Evolutionary conservation across 768 basidiomycete species (phyloP).

Genomic region (Lactifluus hygrophoroides): DNA sequence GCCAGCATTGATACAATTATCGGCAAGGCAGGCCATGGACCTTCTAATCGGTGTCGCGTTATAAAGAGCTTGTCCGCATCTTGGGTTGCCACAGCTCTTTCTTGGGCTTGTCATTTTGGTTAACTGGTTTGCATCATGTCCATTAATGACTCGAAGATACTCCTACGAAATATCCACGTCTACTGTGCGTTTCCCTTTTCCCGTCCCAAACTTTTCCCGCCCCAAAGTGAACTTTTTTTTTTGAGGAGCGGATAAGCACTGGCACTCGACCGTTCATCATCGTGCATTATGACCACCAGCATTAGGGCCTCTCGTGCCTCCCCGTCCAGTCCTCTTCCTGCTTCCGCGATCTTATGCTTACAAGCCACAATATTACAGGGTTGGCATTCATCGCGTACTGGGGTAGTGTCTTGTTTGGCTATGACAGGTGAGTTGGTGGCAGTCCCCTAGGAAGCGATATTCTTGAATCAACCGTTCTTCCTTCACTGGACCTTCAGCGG

Average conservation of each 20-base stretch:
- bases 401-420: slow-evolving; percentile 79
- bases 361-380: slow-evolving; percentile 33
- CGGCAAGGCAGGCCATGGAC: too few relatives aligned
- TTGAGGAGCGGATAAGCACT: neutral
- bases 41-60: neutral
- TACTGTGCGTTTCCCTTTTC: slow-evolving; percentile 47
- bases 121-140: neutral
- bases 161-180: slow-evolving; percentile 52
- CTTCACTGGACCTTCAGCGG: too few relatives aligned
- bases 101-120: neutral
- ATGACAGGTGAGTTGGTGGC: slow-evolving; percentile 48
- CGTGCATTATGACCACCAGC: neutral
- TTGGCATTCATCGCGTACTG: slow-evolving; percentile 67
- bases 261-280: neutral
- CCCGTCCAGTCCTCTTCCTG: neutral
- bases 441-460: neutral
- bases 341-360: neutral
- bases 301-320: neutral
- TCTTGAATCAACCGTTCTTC: slow-evolving; percentile 16
- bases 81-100: neutral
- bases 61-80: neutral
- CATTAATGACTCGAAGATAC: neutral
- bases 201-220: too few relatives aligned
- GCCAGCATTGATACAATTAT: too few relatives aligned
- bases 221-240: too few relatives aligned